Evolutionary conservation across 176 grass and related monocot genomes (phyloP), one percentile per base, ranked within the genome.

Genomic region (Leersia perrieri): DNA sequence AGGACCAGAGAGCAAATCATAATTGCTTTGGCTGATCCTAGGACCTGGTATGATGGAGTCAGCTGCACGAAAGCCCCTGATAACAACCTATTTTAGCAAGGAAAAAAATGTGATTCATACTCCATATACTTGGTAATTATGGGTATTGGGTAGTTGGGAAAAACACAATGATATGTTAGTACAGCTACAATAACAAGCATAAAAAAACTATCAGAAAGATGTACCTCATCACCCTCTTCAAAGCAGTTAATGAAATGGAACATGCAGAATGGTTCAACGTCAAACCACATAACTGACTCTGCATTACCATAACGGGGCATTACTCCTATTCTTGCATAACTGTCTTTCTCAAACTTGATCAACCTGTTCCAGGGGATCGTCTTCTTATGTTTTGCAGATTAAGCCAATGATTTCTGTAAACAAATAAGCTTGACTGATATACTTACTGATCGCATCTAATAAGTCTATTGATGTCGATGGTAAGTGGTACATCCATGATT

Each of bases 191-290:
- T 18, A 55, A 13, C 47, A 68, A 63, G 14, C 2, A 60, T 68
- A 60, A 14, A 11, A 60, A 14, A 11, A 81, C 7, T 33, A 23
- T 8, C 38, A 69, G 20, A 75, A 61, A 39, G 31, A 4, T 53
- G 60, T 88, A 91, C 89, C 85, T 91, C 89, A 63, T 91, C 82
- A 36, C 77, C 85, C 16, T 81, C 68, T 71, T 91, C 89, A 41
- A 69, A 88, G 64, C 85, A 85, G 73, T 91, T 91, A 32, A 88
- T 33, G 47, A 88, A 68, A 65, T 91, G 85, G 47, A 88, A 91
- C 68, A 83, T 82, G 69, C 89, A 88, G 53, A 88, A 85, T 63
- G 81, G 81, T 82, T 85, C 82, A 11, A 91, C 82, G 12, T 82
- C 70, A 72, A 91, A 91, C 85, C 85, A 91, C 63, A 85, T 73